Conservation (phyloP, 192 early-diverging fungal species). For the Gorgonomyces haynaldii region DNA sequence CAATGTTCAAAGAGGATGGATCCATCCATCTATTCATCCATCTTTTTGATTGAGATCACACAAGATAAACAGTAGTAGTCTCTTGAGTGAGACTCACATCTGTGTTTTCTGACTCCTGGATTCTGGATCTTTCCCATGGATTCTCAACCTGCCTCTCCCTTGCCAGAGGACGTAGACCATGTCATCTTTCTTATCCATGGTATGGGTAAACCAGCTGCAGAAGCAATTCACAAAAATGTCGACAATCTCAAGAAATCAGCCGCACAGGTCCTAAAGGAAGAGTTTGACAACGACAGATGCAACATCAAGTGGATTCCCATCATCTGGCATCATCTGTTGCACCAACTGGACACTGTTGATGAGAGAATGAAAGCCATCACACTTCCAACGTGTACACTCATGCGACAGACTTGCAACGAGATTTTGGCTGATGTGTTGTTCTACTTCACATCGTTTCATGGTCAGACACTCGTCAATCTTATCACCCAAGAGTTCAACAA, state of each 20-base stretch:
- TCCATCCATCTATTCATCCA: too few species aligned
- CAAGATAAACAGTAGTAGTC: too few species aligned
- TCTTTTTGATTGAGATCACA: too few species aligned
- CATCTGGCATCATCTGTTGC: constrained; percentile 30
- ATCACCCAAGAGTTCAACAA: constrained; percentile 25
- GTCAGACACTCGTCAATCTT: constrained; percentile 14
- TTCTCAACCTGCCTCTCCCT: background rate
- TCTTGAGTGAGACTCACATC: too few species aligned
- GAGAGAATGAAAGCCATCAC: constrained; percentile 28
- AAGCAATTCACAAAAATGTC: constrained; percentile 14
- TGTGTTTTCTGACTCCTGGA: too few species aligned
- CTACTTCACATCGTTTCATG: constrained; percentile 36
- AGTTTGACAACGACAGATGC: constrained; percentile 9
- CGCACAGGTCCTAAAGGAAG: constrained; percentile 21
- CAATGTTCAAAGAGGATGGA: too few species aligned
- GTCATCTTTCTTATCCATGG: constrained; percentile 32
- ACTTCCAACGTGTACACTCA: constrained; percentile 28
- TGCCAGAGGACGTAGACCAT: background rate
- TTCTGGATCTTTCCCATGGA: too few species aligned
- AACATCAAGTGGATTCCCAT: constrained; percentile 29
- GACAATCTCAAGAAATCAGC: constrained; percentile 18
- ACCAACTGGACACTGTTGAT: constrained; percentile 23
- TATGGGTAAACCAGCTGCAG: constrained; percentile 19
- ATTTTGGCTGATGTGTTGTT: constrained; percentile 36
- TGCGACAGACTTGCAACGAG: constrained; percentile 36